Conservation (phyloP, 139 green algal species). For the Astrephomene gubernaculifera region DNA sequence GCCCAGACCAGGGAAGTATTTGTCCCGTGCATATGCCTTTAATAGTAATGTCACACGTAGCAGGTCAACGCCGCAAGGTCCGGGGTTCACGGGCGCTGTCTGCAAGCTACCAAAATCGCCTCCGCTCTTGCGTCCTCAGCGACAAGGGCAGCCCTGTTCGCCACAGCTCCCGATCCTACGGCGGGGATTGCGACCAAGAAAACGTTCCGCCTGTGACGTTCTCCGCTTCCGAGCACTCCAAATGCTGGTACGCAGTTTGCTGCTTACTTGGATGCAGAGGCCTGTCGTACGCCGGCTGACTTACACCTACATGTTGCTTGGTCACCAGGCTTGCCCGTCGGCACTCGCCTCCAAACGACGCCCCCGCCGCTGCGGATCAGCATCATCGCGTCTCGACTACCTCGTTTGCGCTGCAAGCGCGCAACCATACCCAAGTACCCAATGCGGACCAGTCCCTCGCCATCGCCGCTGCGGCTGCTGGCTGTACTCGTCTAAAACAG, state of each 20-base stretch:
- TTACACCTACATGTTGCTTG: no score
- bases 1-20: neutral
- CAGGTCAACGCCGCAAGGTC: conserved; percentile 15
- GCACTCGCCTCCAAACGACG: no score
- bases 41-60: neutral
- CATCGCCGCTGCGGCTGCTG: neutral
- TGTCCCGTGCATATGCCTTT: neutral
- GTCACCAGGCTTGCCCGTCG: neutral
- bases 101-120: conserved; percentile 20
- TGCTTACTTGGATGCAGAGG: neutral
- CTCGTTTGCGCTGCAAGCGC: no score
- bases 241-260: conserved; percentile 26
- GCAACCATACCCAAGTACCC: no score
- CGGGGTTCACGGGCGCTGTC: conserved; percentile 4
- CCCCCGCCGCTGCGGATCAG: no score
- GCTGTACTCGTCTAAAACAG: neutral
- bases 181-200: neutral
- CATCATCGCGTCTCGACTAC: no score
- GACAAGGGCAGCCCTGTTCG: conserved; percentile 24
- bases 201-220: neutral
- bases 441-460: conserved; percentile 4
- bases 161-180: neutral
- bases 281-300: no score
- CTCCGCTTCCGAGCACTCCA: neutral
- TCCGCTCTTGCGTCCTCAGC: conserved; percentile 13